Evolutionary conservation across 306 rosid species (phyloP), one percentile per base, ranked within the genome.

Genomic region (Sicyos edulis): DNA sequence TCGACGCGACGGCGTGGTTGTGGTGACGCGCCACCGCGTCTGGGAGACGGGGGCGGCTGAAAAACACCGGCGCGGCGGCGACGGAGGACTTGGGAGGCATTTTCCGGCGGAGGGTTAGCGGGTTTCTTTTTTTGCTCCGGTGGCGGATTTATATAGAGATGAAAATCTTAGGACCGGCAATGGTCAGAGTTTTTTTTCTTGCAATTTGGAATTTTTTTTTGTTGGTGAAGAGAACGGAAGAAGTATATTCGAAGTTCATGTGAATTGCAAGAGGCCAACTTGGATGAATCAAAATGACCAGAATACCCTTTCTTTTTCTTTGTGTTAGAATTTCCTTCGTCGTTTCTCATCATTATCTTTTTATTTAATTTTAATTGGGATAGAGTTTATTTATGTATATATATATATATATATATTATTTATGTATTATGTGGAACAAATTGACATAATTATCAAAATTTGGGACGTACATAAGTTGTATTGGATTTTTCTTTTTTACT

Each of bases 11-110:
- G 0, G 80, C 80, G 73, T 86, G 88, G 5, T 78, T 82, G 85
- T 92, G 96, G 74, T 79, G 71, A 47, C 87, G 82, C 14, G 92
- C 89, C 51, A 87, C 88, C 6, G 81, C 75, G 44, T 87, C 96
- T 0, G 97, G 95, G 16, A 74, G n/a, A n/a, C n/a, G n/a, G n/a
- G 22, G 51, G 7, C 58, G 77, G 32, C 44, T 74, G 22, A 58
- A 63, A 14, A 74, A 4, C 58, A 11, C 51, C 14, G 49, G 54
- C 12, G 40, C 71, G 4, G 60, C 22, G 5, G 54, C 13, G 15
- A 42, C 21, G 16, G 77, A 59, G 14, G 77, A 29, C 17, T 74
- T 74, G 10, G 77, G 55, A 74, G 71, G 77, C 77, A 74, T 74
- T 74, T 61, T 74, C 57, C 51, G 29, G 54, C 56, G 2, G 62